Conservation (phyloP, 345 rosid species). For the Gossypium sturtianum region DNA sequence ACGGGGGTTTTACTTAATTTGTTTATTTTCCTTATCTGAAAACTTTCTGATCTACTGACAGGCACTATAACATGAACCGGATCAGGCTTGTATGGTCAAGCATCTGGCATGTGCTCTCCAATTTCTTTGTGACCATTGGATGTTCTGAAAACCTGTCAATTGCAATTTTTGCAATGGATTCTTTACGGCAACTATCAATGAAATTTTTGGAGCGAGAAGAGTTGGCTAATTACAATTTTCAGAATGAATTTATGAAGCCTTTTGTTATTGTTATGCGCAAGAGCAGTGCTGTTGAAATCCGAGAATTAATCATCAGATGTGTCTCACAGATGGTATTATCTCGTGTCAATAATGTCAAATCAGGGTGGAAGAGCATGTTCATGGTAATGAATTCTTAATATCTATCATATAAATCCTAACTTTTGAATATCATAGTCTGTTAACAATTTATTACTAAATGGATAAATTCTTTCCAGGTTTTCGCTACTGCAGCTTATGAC, state of each 20-base stretch:
- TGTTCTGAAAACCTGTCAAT: constrained; percentile 95
- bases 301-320: constrained; percentile 96
- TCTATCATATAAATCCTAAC: not conserved
- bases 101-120: constrained; percentile 95
- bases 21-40: constrained; percentile 16
- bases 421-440: not conserved
- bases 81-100: constrained; percentile 99
- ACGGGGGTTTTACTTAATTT: not conserved
- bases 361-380: constrained; percentile 99
- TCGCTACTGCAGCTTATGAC: constrained; percentile 96
- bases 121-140: constrained; percentile 93
- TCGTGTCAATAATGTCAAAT: constrained; percentile 92
- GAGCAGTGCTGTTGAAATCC: constrained; percentile 94
- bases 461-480: constrained; percentile 52
- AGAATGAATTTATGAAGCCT: constrained; percentile 98
- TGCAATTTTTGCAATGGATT: constrained; percentile 98
- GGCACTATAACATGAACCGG: constrained; percentile 99
- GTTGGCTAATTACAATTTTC: constrained; percentile 96
- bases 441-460: not conserved
- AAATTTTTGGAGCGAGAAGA: constrained; percentile 94
- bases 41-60: constrained; percentile 27
- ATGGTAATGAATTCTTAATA: constrained; percentile 50
- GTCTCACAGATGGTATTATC: constrained; percentile 97
- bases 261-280: constrained; percentile 98
- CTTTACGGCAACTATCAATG: constrained; percentile 92